Evolutionary conservation across 108 stramenopile species (phyloP).

Genomic region (Cyclostephanos tholiformis): DNA sequence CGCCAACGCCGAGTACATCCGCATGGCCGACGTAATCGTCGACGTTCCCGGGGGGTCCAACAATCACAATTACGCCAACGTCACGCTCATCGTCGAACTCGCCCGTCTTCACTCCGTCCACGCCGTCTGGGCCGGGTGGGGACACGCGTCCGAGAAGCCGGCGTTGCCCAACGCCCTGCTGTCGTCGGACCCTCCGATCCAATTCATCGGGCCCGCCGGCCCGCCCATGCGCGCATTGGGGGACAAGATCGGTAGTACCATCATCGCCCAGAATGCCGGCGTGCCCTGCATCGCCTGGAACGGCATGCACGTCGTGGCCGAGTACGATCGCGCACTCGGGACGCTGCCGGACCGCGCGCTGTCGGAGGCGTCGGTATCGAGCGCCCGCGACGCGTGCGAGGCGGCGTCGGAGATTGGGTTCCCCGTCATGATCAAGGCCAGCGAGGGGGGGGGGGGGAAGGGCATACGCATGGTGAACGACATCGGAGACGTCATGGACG

Average conservation of each 20-base stretch:
- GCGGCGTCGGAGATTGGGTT: constrained; percentile 91
- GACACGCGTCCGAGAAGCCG: constrained; percentile 99
- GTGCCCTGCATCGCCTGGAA: constrained; percentile 99
- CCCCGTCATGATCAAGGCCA: constrained; percentile 99
- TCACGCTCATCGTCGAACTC: constrained; percentile 98
- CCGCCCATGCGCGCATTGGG: constrained; percentile 99
- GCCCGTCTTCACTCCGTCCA: constrained; percentile 97
- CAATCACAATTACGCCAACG: constrained; percentile 99
- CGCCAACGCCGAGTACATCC: constrained; percentile 99
- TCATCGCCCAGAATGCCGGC: constrained; percentile 98
- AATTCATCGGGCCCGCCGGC: constrained; percentile 97
- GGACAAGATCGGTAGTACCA: constrained; percentile 98
- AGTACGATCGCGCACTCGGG: constrained; percentile 78
- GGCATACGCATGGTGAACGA: constrained; percentile 90
- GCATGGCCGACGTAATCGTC: constrained; percentile 98
- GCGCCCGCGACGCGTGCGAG: constrained; percentile 76
- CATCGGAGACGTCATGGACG: constrained; percentile 79
- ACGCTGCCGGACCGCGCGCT: constrained; percentile 86
- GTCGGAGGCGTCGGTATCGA: constrained; percentile 83
- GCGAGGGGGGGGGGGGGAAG: constrained; percentile 99
- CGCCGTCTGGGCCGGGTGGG: constrained; percentile 99
- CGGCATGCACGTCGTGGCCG: constrained; percentile 82
- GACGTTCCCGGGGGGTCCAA: constrained; percentile 99
- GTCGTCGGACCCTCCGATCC: constrained; percentile 80
- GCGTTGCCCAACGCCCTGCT: constrained; percentile 90